A percentile compares a stretch with the other conserved stretches of the same genome.
Conservation (phyloP, 2,329 filamentous ascomycete genomes). For the Neofusicoccum ribis region DNA sequence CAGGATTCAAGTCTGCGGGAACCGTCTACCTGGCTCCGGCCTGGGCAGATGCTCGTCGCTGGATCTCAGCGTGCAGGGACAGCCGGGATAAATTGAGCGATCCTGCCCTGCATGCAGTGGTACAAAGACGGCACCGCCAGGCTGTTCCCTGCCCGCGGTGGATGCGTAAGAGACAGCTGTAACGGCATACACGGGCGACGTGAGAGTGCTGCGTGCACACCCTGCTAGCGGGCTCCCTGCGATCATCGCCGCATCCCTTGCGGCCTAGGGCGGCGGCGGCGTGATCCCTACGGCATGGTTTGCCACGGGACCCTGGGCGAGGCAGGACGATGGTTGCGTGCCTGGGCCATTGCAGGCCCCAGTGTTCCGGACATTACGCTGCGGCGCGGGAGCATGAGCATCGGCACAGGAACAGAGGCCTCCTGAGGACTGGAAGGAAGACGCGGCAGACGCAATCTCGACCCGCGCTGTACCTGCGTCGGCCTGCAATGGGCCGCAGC, state of each 20-base stretch:
- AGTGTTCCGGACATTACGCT: too few relatives aligned
- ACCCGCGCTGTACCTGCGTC: background rate
- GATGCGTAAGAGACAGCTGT: conserved; percentile 7
- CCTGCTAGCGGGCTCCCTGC: background rate
- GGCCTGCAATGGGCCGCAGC: background rate
- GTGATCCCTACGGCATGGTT: background rate
- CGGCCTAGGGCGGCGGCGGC: background rate
- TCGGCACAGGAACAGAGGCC: too few relatives aligned
- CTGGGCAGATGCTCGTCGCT: background rate
- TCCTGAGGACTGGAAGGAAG: too few relatives aligned
- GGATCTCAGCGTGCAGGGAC: background rate
- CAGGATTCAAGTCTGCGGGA: background rate
- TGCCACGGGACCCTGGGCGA: background rate
- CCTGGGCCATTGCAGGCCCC: background rate
- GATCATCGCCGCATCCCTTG: background rate
- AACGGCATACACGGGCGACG: background rate
- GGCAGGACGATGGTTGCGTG: background rate
- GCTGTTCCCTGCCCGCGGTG: background rate
- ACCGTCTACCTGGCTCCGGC: background rate
- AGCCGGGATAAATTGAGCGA: background rate
- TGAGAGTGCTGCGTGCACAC: conserved; percentile 1
- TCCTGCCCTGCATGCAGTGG: background rate
- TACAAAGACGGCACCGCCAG: background rate
- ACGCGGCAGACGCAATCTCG: too few relatives aligned
- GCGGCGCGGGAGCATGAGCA: too few relatives aligned